These are phyloP conservation scores for Scheffersomyces ergatensis DNA, from an alignment of 805 yeast genomes.

Conservation along the genomic window DNA sequence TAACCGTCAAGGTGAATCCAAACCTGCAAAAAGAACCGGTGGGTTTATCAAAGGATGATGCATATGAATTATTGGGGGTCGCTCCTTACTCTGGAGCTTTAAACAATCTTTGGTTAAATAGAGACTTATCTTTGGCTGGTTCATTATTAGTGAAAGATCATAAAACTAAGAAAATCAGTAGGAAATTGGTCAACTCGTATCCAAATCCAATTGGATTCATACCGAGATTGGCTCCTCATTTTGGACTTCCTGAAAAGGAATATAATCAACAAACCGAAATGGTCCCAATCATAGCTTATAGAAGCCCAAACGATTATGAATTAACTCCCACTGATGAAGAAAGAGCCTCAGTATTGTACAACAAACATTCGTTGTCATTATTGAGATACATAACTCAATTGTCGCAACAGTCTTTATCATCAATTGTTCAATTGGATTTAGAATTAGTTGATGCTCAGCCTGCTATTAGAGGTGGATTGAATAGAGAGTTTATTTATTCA, in stretches of 20 bases:
- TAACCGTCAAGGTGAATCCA: slow-evolving; percentile 35
- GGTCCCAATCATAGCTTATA: slow-evolving; percentile 37
- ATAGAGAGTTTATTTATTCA: slow-evolving; percentile 35
- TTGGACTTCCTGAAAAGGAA: slow-evolving; percentile 22
- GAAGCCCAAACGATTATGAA: slow-evolving; percentile 4
- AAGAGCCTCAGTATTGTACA: slow-evolving; percentile 20
- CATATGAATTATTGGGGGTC: slow-evolving; percentile 37
- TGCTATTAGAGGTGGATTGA: slow-evolving; percentile 36
- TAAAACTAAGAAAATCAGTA: slow-evolving; percentile 15
- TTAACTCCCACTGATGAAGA: slow-evolving; percentile 26
- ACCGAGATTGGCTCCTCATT: slow-evolving; percentile 41
- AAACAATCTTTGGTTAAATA: slow-evolving; percentile 34
- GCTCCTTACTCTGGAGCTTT: slow-evolving; percentile 40
- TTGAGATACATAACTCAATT: slow-evolving; percentile 29
- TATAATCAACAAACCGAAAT: slow-evolving; percentile 36
- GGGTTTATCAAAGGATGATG: slow-evolving; percentile 20
- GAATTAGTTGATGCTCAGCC: slow-evolving; percentile 36
- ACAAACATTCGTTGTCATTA: slow-evolving; percentile 29
- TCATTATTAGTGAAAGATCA: slow-evolving; percentile 22
- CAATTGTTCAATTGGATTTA: slow-evolving; percentile 31
- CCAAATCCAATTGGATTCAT: slow-evolving; percentile 36
- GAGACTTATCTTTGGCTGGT: slow-evolving; percentile 45
- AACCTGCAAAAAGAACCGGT: slow-evolving; percentile 12
- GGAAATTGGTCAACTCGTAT: slow-evolving; percentile 29
- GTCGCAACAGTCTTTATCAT: slow-evolving; percentile 16